These are phyloP conservation scores for Botrytis sinoallii DNA, from an alignment of 2,329 filamentous ascomycete species.

Conservation along the genomic window DNA sequence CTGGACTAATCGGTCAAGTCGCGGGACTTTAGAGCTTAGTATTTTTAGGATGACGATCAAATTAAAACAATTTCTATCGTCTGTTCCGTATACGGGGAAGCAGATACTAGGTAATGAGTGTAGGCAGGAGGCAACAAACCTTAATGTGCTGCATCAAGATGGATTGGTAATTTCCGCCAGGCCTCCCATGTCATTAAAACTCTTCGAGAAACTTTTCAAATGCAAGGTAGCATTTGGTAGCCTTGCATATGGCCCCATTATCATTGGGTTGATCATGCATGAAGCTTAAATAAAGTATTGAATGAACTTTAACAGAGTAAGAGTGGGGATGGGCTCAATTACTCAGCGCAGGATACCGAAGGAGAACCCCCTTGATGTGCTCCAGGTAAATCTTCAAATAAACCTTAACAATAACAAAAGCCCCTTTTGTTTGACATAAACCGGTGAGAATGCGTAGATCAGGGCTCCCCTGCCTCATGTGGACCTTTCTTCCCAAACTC, in stretches of 20 bases:
- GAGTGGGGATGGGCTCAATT: neutral
- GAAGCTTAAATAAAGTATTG: neutral
- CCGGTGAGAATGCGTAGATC: neutral
- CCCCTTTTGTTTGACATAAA: neutral
- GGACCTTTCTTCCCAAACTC: neutral
- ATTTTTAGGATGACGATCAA: neutral
- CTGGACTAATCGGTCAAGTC: neutral
- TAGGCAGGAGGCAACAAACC: constrained; percentile 3
- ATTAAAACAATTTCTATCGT: neutral
- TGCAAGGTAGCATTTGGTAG: neutral
- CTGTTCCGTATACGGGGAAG: neutral
- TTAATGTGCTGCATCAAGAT: neutral
- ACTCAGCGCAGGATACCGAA: neutral
- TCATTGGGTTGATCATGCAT: neutral
- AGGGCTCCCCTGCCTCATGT: neutral
- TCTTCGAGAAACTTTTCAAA: neutral
- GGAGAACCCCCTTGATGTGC: neutral
- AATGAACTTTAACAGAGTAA: neutral
- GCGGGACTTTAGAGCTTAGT: neutral
- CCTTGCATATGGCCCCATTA: neutral
- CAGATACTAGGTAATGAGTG: neutral
- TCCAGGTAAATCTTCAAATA: neutral
- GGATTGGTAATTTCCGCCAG: neutral
- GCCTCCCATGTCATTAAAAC: neutral
- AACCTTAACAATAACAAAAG: neutral